Evolutionary conservation across 768 basidiomycete genomes (phyloP).

Genomic region (Tricholoma sp.): DNA sequence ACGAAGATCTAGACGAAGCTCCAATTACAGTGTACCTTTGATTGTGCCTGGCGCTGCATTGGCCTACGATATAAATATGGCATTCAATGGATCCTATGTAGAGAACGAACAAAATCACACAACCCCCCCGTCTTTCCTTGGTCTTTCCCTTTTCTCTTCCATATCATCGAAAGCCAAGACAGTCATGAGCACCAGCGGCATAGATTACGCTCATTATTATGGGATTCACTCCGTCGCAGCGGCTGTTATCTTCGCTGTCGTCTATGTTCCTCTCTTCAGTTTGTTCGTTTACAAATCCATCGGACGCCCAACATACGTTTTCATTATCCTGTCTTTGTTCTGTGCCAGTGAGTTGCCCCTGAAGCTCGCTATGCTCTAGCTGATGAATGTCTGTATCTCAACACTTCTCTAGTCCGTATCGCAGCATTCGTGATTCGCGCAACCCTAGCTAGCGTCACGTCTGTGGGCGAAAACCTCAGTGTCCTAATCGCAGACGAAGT

Average conservation of each 20-base stretch:
- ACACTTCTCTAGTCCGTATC: slow-evolving; percentile 30
- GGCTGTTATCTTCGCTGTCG: slow-evolving; percentile 29
- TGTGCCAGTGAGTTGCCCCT: slow-evolving; percentile 27
- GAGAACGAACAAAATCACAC: too few species aligned
- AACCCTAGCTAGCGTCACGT: slow-evolving; percentile 24
- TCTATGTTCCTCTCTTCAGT: slow-evolving; percentile 25
- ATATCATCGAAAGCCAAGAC: too few species aligned
- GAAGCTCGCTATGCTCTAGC: background rate
- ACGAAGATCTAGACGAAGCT: too few species aligned
- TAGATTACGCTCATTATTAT: slow-evolving; percentile 28
- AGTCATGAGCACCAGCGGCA: background rate
- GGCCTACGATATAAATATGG: too few species aligned
- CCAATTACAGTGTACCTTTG: too few species aligned
- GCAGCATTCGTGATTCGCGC: slow-evolving; percentile 37
- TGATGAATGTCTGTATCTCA: background rate
- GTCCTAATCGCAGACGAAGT: slow-evolving; percentile 34
- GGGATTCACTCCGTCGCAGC: slow-evolving; percentile 31
- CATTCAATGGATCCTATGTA: too few species aligned
- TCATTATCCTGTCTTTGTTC: slow-evolving; percentile 29
- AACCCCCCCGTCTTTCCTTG: too few species aligned
- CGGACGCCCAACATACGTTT: slow-evolving; percentile 27
- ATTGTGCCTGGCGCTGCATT: too few species aligned
- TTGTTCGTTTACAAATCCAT: slow-evolving; percentile 28
- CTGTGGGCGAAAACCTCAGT: slow-evolving; percentile 24
- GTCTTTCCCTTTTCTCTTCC: too few species aligned